Conservation (phyloP, 2,329 filamentous ascomycete species). For the Coniochaeta sp. region DNA sequence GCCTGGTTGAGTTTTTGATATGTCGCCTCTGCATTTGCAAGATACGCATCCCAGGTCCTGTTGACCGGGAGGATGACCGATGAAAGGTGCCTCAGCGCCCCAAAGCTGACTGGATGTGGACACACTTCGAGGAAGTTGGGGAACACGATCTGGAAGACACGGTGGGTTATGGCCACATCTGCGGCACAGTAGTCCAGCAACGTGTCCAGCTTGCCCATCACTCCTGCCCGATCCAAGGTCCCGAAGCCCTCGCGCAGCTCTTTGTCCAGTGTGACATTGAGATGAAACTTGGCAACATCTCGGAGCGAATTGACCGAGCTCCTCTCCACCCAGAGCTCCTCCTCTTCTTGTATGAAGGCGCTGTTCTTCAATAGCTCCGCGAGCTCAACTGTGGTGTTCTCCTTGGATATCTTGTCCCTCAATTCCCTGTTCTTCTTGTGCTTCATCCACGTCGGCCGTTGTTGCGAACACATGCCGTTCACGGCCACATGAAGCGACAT, state of each 20-base stretch:
- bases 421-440: constrained; percentile 85
- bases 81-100: constrained; percentile 84
- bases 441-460: constrained; percentile 95
- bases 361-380: constrained; percentile 61
- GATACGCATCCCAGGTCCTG: constrained; percentile 78
- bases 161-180: constrained; percentile 87
- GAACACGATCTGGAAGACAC: constrained; percentile 90
- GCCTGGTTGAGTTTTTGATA: constrained; percentile 70
- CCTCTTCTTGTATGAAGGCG: constrained; percentile 70
- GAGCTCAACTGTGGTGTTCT: constrained; percentile 65
- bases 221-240: constrained; percentile 63
- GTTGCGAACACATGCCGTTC: constrained; percentile 97
- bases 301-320: constrained; percentile 93
- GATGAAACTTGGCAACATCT: constrained; percentile 95
- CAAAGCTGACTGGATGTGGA: constrained; percentile 95
- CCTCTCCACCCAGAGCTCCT: constrained; percentile 89
- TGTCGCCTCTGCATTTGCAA: constrained; percentile 74
- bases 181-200: constrained; percentile 91
- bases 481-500: constrained; percentile 98
- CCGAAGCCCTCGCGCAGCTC: constrained; percentile 79
- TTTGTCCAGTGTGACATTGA: constrained; percentile 88
- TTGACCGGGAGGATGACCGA: constrained; percentile 89
- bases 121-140: constrained; percentile 83
- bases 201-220: constrained; percentile 67
- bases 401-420: constrained; percentile 67